A percentile compares a stretch with the other conserved stretches of the same genome.
Evolutionary conservation across 176 grass and related monocot species (phyloP).

Genomic region (Microstegium vimineum): DNA sequence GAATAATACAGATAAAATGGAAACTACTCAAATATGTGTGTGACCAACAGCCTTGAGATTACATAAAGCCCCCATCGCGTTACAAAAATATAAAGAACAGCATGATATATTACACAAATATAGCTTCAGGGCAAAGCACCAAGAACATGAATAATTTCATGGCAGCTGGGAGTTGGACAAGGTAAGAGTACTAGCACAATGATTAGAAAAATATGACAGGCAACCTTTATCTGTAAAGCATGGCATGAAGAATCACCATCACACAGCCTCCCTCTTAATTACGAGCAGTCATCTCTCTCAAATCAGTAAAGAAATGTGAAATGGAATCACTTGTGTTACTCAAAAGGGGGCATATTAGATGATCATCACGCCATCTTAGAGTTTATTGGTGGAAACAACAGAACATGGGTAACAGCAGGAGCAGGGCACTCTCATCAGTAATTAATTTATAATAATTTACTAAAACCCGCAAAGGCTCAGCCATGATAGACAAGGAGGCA

Average conservation of each 20-base stretch:
- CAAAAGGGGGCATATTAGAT: conserved; percentile 7
- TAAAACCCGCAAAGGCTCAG: neutral
- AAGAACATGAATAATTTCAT: neutral
- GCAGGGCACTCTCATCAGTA: neutral
- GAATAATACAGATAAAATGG: neutral
- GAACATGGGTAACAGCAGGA: conserved; percentile 12
- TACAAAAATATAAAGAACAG: neutral
- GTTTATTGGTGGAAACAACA: conserved; percentile 29
- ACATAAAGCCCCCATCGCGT: neutral
- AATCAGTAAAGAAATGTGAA: neutral
- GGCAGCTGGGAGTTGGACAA: neutral
- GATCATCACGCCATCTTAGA: conserved; percentile 30
- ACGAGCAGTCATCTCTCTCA: neutral
- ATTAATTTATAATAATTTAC: conserved; percentile 20
- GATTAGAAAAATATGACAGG: neutral
- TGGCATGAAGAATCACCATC: conserved; percentile 22
- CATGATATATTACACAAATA: neutral
- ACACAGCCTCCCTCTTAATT: conserved; percentile 20
- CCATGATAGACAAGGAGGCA: neutral
- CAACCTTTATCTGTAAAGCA: conserved; percentile 9
- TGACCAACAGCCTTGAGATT: neutral
- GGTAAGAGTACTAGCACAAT: neutral
- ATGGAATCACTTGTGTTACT: neutral
- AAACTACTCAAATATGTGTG: neutral
- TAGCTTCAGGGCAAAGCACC: neutral